These are phyloP conservation scores for Sequoia sempervirens DNA, from an alignment of 75 land plant genomes.

Conservation along the genomic window DNA sequence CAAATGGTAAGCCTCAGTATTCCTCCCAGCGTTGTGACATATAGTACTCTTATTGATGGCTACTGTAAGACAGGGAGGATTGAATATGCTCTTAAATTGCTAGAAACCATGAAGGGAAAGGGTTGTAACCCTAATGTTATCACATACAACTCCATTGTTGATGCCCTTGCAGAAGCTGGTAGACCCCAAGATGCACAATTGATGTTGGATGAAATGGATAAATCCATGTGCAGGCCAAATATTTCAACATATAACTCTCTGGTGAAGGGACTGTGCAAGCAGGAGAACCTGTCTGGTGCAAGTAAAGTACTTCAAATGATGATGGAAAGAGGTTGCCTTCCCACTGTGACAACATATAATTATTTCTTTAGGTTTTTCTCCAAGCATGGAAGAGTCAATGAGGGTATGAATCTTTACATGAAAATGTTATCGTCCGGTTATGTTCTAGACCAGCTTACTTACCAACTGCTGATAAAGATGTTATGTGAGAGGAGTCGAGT, in stretches of 20 bases:
- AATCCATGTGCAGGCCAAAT: slow-evolving; percentile 29
- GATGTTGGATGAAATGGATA: slow-evolving; percentile 44
- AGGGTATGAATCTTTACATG: slow-evolving; percentile 50
- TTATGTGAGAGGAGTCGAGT: slow-evolving; percentile 39
- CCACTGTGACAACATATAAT: slow-evolving; percentile 44
- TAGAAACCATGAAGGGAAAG: slow-evolving; percentile 46
- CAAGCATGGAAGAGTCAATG: slow-evolving; percentile 45
- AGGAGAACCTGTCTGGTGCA: slow-evolving; percentile 40
- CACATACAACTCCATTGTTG: slow-evolving; percentile 60
- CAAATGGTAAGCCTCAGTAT: slow-evolving; percentile 47
- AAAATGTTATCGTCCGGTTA: slow-evolving; percentile 54
- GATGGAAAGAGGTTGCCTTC: slow-evolving; percentile 42
- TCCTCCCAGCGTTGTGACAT: slow-evolving; percentile 56
- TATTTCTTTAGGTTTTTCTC: slow-evolving; percentile 52
- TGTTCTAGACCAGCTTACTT: slow-evolving; percentile 46
- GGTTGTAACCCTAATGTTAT: slow-evolving; percentile 54
- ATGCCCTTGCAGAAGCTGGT: slow-evolving; percentile 55
- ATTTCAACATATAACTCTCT: slow-evolving; percentile 52
- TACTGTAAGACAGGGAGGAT: slow-evolving; percentile 46
- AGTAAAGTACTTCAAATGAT: slow-evolving; percentile 54
- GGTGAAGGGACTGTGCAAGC: slow-evolving; percentile 61
- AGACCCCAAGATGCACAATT: slow-evolving; percentile 49
- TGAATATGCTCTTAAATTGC: slow-evolving; percentile 48
- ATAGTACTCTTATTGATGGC: slow-evolving; percentile 77
- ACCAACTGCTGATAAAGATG: slow-evolving; percentile 58